These are phyloP conservation scores for Lasiosphaeria ovina DNA, from an alignment of 495 filamentous ascomycete genomes.

Conservation along the genomic window DNA sequence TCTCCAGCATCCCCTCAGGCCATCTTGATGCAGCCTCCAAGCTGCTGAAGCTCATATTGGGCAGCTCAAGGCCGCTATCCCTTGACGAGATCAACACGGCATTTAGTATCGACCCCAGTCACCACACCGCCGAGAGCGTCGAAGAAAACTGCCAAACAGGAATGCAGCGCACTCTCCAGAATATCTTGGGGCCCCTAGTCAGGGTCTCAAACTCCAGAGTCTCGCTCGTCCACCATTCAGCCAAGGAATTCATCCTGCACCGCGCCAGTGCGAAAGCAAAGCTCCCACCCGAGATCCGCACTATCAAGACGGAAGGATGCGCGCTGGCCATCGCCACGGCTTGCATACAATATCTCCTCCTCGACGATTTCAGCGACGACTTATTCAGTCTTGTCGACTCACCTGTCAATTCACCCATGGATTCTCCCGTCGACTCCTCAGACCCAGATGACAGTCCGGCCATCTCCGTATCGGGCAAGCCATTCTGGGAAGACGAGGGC, in stretches of 20 bases:
- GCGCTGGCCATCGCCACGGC: constrained; percentile 10
- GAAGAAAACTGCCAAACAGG: constrained; percentile 10
- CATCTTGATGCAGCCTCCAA: constrained; percentile 9
- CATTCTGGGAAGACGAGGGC: neutral
- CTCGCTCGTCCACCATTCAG: constrained; percentile 24
- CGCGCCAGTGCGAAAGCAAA: neutral
- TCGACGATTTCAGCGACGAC: constrained; percentile 22
- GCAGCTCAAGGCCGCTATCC: constrained; percentile 16
- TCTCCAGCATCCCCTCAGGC: constrained; percentile 11
- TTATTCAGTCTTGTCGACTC: constrained; percentile 9
- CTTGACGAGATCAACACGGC: constrained; percentile 23
- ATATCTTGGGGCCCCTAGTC: constrained; percentile 20
- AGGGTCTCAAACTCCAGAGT: constrained; percentile 19
- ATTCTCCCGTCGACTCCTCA: neutral
- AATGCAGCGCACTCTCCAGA: constrained; percentile 18
- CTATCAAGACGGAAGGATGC: constrained; percentile 2
- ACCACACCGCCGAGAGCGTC: constrained; percentile 7
- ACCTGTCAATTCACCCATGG: neutral
- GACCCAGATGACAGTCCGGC: neutral
- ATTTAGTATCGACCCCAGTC: constrained; percentile 11
- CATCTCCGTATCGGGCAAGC: neutral
- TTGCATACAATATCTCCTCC: constrained; percentile 22
- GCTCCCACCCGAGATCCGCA: constrained; percentile 6
- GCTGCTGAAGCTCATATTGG: constrained; percentile 21
- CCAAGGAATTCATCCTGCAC: constrained; percentile 22